Conservation (phyloP, 345 rosid species). For the Dovyalis caffra region DNA sequence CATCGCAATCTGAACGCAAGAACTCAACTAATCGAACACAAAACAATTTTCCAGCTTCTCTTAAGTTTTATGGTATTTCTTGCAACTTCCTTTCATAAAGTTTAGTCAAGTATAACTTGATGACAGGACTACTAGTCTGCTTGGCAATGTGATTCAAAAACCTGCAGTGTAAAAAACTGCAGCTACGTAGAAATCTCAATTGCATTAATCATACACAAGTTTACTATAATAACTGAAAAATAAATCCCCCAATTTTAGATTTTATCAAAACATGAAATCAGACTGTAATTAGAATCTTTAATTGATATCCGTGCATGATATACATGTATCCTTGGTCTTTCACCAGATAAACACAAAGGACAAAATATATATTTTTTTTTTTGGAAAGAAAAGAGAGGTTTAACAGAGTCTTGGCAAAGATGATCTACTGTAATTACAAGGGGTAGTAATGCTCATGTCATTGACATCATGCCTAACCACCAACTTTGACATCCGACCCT, state of each 20-base stretch:
- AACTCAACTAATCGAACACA: not conserved
- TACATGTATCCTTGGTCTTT: not conserved
- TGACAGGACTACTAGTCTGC: no score
- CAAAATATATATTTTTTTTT: not conserved
- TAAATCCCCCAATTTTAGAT: not conserved
- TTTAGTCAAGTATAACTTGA: no score
- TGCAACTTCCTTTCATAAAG: not conserved
- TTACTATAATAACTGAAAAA: not conserved
- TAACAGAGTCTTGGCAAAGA: conserved; percentile 59
- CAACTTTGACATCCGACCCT: conserved; percentile 52
- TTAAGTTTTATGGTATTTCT: not conserved
- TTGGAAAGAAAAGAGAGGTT: not conserved
- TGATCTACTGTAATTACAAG: conserved; percentile 7
- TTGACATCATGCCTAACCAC: conserved; percentile 30
- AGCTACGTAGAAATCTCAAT: not conserved
- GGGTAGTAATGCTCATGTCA: not conserved
- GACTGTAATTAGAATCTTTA: not conserved
- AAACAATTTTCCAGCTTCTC: not conserved
- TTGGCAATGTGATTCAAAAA: not conserved
- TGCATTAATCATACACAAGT: not conserved
- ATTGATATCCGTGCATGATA: not conserved
- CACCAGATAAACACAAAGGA: not conserved
- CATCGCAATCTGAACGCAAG: not conserved
- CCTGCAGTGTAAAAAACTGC: not conserved
- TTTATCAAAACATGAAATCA: not conserved